Evolutionary conservation across 2,329 filamentous ascomycete species (phyloP).

Genomic region (Paramyrothecium roridum): DNA sequence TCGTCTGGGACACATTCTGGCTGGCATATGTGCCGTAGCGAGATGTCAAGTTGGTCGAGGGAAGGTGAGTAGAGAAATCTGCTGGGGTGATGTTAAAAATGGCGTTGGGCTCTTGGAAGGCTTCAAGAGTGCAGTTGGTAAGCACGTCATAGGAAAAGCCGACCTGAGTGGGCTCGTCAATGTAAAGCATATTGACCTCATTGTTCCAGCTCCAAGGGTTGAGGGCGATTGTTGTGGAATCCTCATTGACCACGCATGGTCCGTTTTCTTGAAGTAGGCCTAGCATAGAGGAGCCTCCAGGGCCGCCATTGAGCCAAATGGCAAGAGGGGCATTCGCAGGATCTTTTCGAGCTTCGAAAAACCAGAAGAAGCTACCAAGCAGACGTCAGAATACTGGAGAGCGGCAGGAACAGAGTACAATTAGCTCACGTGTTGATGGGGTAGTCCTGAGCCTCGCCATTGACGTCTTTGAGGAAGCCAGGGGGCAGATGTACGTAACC

Average conservation of each 20-base stretch:
- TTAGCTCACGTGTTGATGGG: constrained; percentile 42
- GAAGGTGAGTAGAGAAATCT: constrained; percentile 33
- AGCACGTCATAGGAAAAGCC: constrained; percentile 64
- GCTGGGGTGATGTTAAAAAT: constrained; percentile 41
- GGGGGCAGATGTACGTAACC: constrained; percentile 60
- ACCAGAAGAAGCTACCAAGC: constrained; percentile 41
- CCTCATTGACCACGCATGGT: constrained; percentile 43
- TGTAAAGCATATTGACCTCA: constrained; percentile 49
- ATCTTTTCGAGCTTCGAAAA: constrained; percentile 42
- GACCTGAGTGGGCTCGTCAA: constrained; percentile 63
- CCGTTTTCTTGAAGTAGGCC: constrained; percentile 58
- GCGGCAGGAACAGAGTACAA: not conserved
- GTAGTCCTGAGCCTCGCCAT: constrained; percentile 43
- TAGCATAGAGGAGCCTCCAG: constrained; percentile 28
- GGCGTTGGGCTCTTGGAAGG: constrained; percentile 40
- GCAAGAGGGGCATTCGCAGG: constrained; percentile 40
- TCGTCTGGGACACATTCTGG: constrained; percentile 21
- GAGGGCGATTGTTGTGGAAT: constrained; percentile 48
- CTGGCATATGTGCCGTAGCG: constrained; percentile 29
- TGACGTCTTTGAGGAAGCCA: constrained; percentile 25
- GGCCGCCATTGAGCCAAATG: constrained; percentile 49
- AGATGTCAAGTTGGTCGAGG: constrained; percentile 31
- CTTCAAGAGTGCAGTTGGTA: constrained; percentile 58
- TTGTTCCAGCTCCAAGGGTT: constrained; percentile 64
- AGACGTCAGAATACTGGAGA: not conserved